A percentile compares a stretch with the other conserved stretches of the same genome.
Conservation (phyloP, 805 yeast species). For the Metschnikowia vanudenii region DNA sequence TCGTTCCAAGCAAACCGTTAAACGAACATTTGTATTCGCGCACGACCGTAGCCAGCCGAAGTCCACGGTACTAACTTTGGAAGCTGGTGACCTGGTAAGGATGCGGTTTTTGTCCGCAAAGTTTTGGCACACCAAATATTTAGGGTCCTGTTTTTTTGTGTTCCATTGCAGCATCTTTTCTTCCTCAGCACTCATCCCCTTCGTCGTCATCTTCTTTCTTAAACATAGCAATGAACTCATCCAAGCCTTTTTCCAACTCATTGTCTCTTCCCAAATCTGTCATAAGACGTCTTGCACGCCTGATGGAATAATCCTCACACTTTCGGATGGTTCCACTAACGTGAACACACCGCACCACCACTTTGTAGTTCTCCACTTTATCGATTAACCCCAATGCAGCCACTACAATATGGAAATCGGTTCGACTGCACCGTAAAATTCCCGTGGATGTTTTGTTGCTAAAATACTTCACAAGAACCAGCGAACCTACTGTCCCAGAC, state of each 20-base stretch:
- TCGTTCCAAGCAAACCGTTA: no score
- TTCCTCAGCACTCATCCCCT: not conserved
- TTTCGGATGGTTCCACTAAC: constrained; percentile 87
- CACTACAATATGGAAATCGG: constrained; percentile 56
- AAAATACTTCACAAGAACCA: constrained; percentile 72
- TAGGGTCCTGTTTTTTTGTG: no score
- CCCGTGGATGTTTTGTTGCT: constrained; percentile 82
- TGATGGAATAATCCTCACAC: constrained; percentile 68
- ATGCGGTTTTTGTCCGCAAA: no score
- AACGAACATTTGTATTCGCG: no score
- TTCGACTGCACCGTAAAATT: constrained; percentile 72
- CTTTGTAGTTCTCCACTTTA: constrained; percentile 46
- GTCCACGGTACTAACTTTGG: no score
- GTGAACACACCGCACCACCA: constrained; percentile 60
- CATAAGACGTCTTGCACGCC: constrained; percentile 41
- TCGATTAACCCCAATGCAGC: constrained; percentile 64
- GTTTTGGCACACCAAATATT: no score
- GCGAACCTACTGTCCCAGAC: constrained; percentile 57
- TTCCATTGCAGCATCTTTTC: no score
- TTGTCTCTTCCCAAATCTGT: constrained; percentile 17
- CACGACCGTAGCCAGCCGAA: no score
- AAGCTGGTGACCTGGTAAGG: no score
- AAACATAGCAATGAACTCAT: constrained; percentile 16
- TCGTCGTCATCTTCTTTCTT: constrained; percentile 11
- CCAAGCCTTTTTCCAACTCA: constrained; percentile 8